phyloP scores from a whole-genome alignment of 139 green algal genomes.

The Parachlorella kessleri region DNA sequence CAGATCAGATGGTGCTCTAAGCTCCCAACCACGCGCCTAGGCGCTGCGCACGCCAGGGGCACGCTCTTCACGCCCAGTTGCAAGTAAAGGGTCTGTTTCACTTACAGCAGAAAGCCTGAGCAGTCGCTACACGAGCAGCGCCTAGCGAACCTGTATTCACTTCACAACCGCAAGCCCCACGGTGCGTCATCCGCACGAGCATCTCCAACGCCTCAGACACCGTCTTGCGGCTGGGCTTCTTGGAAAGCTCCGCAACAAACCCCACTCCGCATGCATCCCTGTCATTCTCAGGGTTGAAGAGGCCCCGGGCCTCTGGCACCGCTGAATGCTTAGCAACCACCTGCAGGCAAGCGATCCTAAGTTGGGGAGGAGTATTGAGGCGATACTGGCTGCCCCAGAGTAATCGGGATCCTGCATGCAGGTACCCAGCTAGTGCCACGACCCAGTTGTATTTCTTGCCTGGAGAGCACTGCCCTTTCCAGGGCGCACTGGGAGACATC shows the following conservation, averaged over 20 bases:
- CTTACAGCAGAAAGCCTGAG: constrained; percentile 26
- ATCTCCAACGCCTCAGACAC: constrained; percentile 91
- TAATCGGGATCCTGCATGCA: too few species aligned
- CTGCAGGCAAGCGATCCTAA: too few species aligned
- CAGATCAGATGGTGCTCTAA: too few species aligned
- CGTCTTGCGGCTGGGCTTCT: constrained; percentile 67
- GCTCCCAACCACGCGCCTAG: too few species aligned
- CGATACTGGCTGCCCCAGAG: too few species aligned
- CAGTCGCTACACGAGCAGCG: too few species aligned
- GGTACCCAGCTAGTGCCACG: too few species aligned
- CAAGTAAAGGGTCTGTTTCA: too few species aligned
- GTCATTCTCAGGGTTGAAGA: constrained; percentile 65
- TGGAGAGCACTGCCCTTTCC: neutral
- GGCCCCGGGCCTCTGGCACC: constrained; percentile 33
- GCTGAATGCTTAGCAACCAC: constrained; percentile 39
- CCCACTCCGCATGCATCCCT: constrained; percentile 91
- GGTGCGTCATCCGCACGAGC: constrained; percentile 87
- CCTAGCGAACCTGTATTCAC: constrained; percentile 70
- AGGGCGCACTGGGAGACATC: neutral
- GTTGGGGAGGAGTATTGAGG: too few species aligned
- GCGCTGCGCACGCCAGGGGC: too few species aligned
- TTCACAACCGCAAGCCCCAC: constrained; percentile 95
- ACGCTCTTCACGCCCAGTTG: too few species aligned
- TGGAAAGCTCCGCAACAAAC: constrained; percentile 90
- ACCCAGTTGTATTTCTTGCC: neutral